phyloP scores from a whole-genome alignment of 2,329 filamentous ascomycete genomes.

The Epichloe brachyelytri region DNA sequence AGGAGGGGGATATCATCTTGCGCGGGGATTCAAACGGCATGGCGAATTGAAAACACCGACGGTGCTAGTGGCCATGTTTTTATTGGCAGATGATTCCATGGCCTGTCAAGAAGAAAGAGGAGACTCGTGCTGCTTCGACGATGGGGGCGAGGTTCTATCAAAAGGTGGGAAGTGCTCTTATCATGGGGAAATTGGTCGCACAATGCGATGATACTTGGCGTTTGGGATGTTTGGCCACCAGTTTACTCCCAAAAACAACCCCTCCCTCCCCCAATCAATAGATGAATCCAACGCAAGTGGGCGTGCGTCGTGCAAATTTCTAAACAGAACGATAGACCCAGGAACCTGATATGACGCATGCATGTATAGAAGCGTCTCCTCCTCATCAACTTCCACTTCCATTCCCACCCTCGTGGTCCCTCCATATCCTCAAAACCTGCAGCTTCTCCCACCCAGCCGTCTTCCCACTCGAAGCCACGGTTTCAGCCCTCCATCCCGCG shows the following conservation, averaged over 20 bases:
- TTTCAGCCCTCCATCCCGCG: constrained; percentile 56
- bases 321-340: too few species aligned
- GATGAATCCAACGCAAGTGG: background rate
- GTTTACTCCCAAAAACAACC: background rate
- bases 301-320: background rate
- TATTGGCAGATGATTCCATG: background rate
- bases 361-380: background rate
- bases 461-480: constrained; percentile 71
- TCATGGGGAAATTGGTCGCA: constrained; percentile 1
- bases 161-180: constrained; percentile 5
- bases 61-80: background rate
- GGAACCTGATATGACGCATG: background rate
- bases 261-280: background rate
- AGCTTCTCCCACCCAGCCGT: constrained; percentile 91
- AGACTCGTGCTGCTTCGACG: background rate
- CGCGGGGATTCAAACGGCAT: too few species aligned
- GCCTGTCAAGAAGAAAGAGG: background rate
- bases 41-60: background rate
- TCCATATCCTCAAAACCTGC: constrained; percentile 79
- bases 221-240: constrained; percentile 22
- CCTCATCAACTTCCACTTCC: too few species aligned
- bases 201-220: constrained; percentile 19
- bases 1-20: background rate
- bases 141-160: constrained; percentile 1
- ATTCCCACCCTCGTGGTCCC: constrained; percentile 19